A percentile compares a stretch with the other conserved stretches of the same genome.
These are phyloP conservation scores for Hyaloscypha hepaticicola DNA, from an alignment of 495 filamentous ascomycete genomes.

Conservation along the genomic window DNA sequence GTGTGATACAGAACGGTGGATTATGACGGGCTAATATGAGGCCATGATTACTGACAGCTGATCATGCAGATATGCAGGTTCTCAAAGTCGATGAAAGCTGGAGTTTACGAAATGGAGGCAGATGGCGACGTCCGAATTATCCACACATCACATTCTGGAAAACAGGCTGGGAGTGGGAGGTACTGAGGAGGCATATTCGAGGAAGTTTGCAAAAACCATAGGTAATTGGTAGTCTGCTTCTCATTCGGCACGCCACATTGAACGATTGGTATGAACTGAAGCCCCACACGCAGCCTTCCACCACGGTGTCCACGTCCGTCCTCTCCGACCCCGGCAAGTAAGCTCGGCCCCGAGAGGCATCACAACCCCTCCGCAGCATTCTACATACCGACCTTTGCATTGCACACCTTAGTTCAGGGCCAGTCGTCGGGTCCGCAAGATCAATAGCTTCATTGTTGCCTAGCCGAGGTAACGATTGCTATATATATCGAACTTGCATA, in stretches of 20 bases:
- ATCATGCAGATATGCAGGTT: background rate
- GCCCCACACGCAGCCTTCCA: background rate
- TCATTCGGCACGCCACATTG: background rate
- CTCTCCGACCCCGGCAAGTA: background rate
- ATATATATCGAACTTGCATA: too few species aligned
- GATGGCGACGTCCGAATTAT: background rate
- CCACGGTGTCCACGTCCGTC: background rate
- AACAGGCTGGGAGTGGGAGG: background rate
- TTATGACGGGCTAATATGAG: background rate
- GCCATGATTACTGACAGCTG: background rate
- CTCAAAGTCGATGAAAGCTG: background rate
- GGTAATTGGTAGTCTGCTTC: background rate
- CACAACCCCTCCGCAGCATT: background rate
- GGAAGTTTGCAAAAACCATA: background rate
- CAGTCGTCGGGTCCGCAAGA: background rate
- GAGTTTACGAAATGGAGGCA: background rate
- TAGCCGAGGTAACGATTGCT: background rate
- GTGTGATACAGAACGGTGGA: background rate
- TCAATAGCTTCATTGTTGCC: background rate
- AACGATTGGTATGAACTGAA: background rate
- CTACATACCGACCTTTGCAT: background rate
- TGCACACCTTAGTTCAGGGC: background rate
- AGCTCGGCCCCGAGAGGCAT: background rate
- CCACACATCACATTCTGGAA: background rate
- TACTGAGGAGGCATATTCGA: background rate